Evolutionary conservation across 768 basidiomycete genomes (phyloP), one percentile per base, ranked within the genome.

Genomic region (Tricholoma hemisulphureum): DNA sequence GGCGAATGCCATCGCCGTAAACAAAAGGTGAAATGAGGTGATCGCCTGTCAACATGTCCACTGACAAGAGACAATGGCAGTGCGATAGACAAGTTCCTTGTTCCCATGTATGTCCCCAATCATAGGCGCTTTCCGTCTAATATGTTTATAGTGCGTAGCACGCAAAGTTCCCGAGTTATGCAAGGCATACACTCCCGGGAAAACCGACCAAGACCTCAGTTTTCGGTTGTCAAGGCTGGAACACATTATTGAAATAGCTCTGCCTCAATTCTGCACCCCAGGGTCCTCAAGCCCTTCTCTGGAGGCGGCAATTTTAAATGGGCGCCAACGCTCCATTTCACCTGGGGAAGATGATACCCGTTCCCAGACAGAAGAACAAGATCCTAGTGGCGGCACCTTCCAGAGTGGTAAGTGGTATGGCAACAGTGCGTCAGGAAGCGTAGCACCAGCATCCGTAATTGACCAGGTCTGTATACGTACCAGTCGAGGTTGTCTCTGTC

Each of bases 351-450:
- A 89, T 56, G 91, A 90, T 59, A 77, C 73, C 55, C 82, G 80
- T 50, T 91, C 88, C n/a, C 84, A 85, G 61, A 79, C 83, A 6
- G 90, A 91, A 53, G 91, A 89, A 50, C 86, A 89, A 57, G 89
- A 92, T 63, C 83, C 88, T 7, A 83, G 80, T 63, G 85, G 84
- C 41, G 91, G 91, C 16, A 83, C 83, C 18, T 89, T 92, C 64
- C 89, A 91, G 67, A 89, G 87, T 65, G 91, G 91, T 29, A 87
- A 85, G 70, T 93, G 91, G 91, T 93, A 86, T 63, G 91, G 91
- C 13, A 87, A 84, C 62, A 88, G 88, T 69, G 91, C 88, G 11
- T 87, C 87, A 2, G 89, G 89, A n/a, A 90, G 89, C 63, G 80
- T 93, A 63, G 89, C 90, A 31, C 87, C 91, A 28, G 86, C 81